These are phyloP conservation scores for Lactarius psammicola DNA, from an alignment of 768 basidiomycete genomes.

Conservation along the genomic window DNA sequence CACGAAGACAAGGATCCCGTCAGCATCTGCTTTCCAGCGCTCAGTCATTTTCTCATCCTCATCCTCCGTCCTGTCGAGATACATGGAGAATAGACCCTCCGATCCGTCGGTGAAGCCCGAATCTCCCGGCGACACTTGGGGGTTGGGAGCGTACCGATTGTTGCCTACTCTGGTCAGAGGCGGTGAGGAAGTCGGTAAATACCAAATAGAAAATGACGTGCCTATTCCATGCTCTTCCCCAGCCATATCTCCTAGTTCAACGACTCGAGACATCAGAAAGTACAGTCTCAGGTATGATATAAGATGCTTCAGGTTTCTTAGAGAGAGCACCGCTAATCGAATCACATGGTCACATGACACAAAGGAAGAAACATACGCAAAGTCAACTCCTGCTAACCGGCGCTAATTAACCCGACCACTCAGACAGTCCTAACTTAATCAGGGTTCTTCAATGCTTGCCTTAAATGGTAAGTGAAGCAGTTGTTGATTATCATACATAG, in stretches of 20 bases:
- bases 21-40: constrained; percentile 16
- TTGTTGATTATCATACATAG: too few relatives aligned
- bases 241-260: neutral
- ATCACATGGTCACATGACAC: too few relatives aligned
- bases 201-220: neutral
- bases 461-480: too few relatives aligned
- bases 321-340: too few relatives aligned
- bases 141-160: neutral
- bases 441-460: too few relatives aligned
- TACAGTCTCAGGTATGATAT: too few relatives aligned
- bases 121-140: neutral
- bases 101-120: constrained; percentile 2
- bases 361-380: too few relatives aligned
- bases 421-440: too few relatives aligned
- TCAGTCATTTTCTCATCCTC: constrained; percentile 4
- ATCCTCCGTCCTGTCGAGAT: constrained; percentile 5
- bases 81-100: constrained; percentile 15
- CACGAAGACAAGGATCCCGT: constrained; percentile 17
- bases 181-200: neutral
- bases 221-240: neutral
- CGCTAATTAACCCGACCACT: too few relatives aligned
- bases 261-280: neutral
- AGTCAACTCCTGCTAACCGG: too few relatives aligned
- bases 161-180: neutral
- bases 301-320: too few relatives aligned